A percentile compares a stretch with the other conserved stretches of the same genome.
Evolutionary conservation across 148 eudicot genomes (phyloP).

Genomic region (Pharnaceum exiguum): DNA sequence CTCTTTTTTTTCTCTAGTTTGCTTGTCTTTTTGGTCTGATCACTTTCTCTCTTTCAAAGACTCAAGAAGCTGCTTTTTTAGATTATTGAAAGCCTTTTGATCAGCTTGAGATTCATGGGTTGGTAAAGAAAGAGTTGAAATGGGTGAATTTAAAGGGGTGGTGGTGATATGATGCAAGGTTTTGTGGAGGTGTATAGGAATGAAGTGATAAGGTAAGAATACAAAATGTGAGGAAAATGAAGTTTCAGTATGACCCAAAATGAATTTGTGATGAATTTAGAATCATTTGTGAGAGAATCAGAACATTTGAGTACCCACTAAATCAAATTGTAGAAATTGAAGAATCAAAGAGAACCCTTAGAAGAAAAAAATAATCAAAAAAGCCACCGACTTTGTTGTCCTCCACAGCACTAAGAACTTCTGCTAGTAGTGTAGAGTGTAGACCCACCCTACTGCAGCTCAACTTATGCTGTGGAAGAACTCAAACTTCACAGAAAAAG

Average conservation of each 20-base stretch:
- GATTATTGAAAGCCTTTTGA: slow-evolving; percentile 12
- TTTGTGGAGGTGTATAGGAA: too few species aligned
- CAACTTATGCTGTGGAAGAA: slow-evolving; percentile 18
- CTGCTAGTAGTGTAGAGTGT: slow-evolving; percentile 13
- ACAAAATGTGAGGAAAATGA: slow-evolving; percentile 16
- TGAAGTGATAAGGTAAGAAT: not conserved
- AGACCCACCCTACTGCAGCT: slow-evolving; percentile 22
- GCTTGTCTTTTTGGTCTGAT: not conserved
- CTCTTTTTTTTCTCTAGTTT: not conserved
- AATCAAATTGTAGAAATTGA: slow-evolving; percentile 9
- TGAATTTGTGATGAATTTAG: slow-evolving; percentile 14
- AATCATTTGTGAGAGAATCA: slow-evolving; percentile 19
- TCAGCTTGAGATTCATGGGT: slow-evolving; percentile 13
- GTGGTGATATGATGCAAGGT: not conserved
- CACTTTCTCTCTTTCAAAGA: not conserved
- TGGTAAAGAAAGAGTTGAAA: slow-evolving; percentile 13
- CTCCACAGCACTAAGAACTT: slow-evolving; percentile 19
- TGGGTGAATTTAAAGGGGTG: slow-evolving; percentile 15
- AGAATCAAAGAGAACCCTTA: slow-evolving; percentile 24
- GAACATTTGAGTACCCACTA: slow-evolving; percentile 10
- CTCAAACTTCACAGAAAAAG: slow-evolving; percentile 4
- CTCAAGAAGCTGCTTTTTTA: not conserved
- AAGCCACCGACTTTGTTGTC: slow-evolving; percentile 28
- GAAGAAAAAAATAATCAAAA: not conserved
- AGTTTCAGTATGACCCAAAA: slow-evolving; percentile 18